Conservation (phyloP, 2,329 filamentous ascomycete species). For the Emericellopsis atlantica region DNA sequence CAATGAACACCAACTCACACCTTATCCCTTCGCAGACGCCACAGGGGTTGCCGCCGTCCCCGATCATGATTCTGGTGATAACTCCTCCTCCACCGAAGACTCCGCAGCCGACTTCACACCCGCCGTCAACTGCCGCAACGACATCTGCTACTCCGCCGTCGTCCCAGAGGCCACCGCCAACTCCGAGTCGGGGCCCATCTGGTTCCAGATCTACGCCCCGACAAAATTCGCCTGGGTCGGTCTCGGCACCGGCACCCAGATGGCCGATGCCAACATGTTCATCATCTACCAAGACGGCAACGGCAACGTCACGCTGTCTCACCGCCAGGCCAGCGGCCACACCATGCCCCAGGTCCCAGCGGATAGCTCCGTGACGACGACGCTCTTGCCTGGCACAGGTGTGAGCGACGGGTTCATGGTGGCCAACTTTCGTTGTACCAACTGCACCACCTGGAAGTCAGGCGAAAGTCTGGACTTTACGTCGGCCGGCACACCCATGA, state of each 20-base stretch:
- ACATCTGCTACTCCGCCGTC: constrained; percentile 41
- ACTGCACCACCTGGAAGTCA: constrained; percentile 12
- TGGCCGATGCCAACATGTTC: constrained; percentile 48
- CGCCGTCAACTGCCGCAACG: constrained; percentile 1
- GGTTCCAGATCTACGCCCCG: constrained; percentile 45
- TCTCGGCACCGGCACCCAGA: constrained; percentile 40
- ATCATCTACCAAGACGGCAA: constrained; percentile 45
- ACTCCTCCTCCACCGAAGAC: not conserved
- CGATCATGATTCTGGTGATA: not conserved
- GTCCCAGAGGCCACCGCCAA: constrained; percentile 36
- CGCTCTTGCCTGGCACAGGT: constrained; percentile 44
- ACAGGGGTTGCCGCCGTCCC: not conserved
- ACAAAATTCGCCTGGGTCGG: constrained; percentile 41
- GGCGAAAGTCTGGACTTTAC: constrained; percentile 7
- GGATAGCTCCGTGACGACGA: constrained; percentile 25
- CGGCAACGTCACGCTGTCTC: constrained; percentile 49
- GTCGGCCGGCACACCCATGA: constrained; percentile 10
- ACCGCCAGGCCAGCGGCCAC: constrained; percentile 35
- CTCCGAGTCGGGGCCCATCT: constrained; percentile 40
- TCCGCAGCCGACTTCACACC: not conserved
- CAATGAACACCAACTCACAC: not conserved
- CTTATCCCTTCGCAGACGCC: not conserved
- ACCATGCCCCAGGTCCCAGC: constrained; percentile 31
- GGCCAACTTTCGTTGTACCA: constrained; percentile 45
- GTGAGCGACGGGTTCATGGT: constrained; percentile 37